These are phyloP conservation scores for Phoenix dactylifera DNA, from an alignment of 176 grass and related monocot genomes.

Conservation along the genomic window DNA sequence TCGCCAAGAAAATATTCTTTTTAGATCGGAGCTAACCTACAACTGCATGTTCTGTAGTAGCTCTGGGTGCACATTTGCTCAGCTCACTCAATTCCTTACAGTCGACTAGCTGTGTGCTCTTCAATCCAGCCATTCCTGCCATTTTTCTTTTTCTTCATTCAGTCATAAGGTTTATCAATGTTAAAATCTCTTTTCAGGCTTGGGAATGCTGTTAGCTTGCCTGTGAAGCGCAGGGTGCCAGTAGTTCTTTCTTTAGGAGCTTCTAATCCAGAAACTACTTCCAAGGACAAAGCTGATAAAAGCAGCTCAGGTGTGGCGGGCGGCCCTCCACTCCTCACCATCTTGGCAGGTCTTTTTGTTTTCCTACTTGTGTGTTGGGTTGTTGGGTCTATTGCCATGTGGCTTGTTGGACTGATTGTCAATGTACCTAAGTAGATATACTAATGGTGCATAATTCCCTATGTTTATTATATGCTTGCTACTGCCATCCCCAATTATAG, in stretches of 20 bases:
- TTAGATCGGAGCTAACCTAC: too few relatives aligned
- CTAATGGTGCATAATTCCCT: too few relatives aligned
- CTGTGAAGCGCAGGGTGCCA: neutral
- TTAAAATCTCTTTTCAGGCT: conserved; percentile 12
- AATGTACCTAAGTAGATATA: conserved; percentile 26
- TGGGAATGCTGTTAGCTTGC: conserved; percentile 14
- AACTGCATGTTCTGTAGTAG: too few relatives aligned
- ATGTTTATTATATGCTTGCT: too few relatives aligned
- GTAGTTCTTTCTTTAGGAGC: conserved; percentile 26
- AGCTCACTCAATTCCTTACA: too few relatives aligned
- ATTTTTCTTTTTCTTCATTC: conserved; percentile 16
- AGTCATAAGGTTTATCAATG: neutral
- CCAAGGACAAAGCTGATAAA: conserved; percentile 15
- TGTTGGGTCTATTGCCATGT: conserved; percentile 47
- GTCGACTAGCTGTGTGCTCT: too few relatives aligned
- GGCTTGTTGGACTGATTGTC: conserved; percentile 46
- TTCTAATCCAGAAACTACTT: neutral
- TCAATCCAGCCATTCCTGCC: too few relatives aligned
- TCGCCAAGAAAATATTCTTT: too few relatives aligned
- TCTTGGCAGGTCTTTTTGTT: conserved; percentile 46
- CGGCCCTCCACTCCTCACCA: conserved; percentile 50
- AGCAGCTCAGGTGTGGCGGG: conserved; percentile 21
- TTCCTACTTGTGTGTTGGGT: conserved; percentile 57
- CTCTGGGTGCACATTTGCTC: neutral
- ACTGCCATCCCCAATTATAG: too few relatives aligned